Base-by-base conservation (phyloP, 345 rosid species). In the Cardamine occulta region DNA sequence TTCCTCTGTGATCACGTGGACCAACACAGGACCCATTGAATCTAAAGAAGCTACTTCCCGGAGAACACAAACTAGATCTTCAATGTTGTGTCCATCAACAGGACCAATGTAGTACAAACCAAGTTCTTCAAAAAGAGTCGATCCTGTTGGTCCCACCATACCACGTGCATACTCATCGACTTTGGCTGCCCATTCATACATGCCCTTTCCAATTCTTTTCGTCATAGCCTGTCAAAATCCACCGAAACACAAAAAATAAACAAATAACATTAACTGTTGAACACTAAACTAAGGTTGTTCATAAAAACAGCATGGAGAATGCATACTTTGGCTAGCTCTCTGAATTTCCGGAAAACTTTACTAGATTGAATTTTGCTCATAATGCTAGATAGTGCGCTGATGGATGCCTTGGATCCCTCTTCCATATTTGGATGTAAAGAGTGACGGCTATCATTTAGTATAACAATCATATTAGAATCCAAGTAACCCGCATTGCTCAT, bases 101-200 rank as follows among this genome's bases (percentile, higher is more conserved):
- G 98, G 98, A 63, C 98, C 98, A 68, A 91, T 88, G 82, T 89
- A 91, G 75, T 91, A 91, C 80, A 93, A 67, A 28, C 96, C 98
- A 60, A 91, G 97, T 80, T 93, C 98, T 66, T 93, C 98, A 70
- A 91, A 93, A 37, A 93, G 97, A 60, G 96, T 93, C 59, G 98
- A 79, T 72, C 98, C 98, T 10, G 66, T 79, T 55, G 98, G 97
- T 80, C 98, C 97, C 24, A 93, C 81, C 96, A 93, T 82, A 80
- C 98, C 98, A 74, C 98, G 96, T 23, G 97, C 94, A 82, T 88
- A 93, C 85, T 93, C 97, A 78, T 93, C 98, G 51, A 93, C 88
- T 85, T 93, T 91, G 75, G 98, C 98, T 35, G 97, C 97, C 85
- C 88, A 84, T 74, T 89, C 97, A 74, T 93, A 87, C 94, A 91